Evolutionary conservation across 768 basidiomycete genomes (phyloP), one percentile per base, ranked within the genome.

Genomic region (Boletus speciosus): DNA sequence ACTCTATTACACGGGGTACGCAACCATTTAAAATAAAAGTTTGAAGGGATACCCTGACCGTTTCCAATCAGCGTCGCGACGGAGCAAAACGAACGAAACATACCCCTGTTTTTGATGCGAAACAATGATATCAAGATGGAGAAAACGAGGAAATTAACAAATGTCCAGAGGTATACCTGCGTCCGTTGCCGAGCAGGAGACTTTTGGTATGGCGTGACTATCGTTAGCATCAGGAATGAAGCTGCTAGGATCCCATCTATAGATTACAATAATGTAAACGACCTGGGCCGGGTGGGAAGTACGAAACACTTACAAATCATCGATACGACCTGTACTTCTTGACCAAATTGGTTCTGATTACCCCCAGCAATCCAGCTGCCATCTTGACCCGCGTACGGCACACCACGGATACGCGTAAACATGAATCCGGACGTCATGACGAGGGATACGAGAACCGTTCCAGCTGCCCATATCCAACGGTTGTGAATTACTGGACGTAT

Each of bases 361-460:
- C 96, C 96, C 10, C 74, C 78, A 9, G 93, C 90, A 63, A 99
- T 87, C 88, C 93, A 94, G 46, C 80, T 75, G 23, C 86, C 84
- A 51, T 81, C 78, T 0, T 75, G 74, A 29, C 82, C 83, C 23
- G 74, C 75, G 66, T 82, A 93, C 3, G 93, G 94, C 44, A 79
- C 79, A 32, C 79, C 79, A 57, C 96, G 86, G 62, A 99, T 99
- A 59, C 87, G 88, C 54, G 89, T 90, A 74, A 96, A 99, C 97
- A 99, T 99, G 76, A 84, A 89, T 8, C 97, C 97, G 9, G 88
- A 85, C 21, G 85, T 95, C 86, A 98, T 96, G 62, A 92, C 73
- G 31, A 88, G 72, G 19, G 91, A 86, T 9, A 84, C 80, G 27
- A 82, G 67, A 38, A 86, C 52, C 29, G 85, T 80, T 38, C 77